These are phyloP conservation scores for Parachaetomium inaequale DNA, from an alignment of 495 filamentous ascomycete genomes.

Conservation along the genomic window DNA sequence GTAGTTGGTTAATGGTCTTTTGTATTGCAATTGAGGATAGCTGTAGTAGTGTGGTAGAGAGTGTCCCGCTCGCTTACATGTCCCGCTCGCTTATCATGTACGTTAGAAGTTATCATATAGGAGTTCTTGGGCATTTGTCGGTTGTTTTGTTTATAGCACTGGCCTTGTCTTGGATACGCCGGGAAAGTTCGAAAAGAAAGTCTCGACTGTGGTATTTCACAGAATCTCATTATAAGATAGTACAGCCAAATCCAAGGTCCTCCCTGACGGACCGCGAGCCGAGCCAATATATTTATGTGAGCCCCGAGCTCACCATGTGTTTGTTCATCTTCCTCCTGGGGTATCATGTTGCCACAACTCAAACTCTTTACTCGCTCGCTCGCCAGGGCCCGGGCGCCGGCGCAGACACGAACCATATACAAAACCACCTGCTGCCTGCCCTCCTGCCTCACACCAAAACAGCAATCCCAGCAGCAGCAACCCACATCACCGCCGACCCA, in stretches of 20 bases:
- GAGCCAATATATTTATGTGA: slow-evolving; percentile 1
- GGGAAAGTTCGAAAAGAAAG: neutral
- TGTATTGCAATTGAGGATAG: too few species aligned
- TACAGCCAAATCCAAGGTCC: slow-evolving; percentile 11
- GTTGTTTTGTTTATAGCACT: too few species aligned
- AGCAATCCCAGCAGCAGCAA: slow-evolving; percentile 17
- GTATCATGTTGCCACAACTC: slow-evolving; percentile 3
- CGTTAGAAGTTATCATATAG: too few species aligned
- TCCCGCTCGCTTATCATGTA: too few species aligned
- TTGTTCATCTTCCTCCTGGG: slow-evolving; percentile 14
- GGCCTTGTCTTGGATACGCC: too few species aligned
- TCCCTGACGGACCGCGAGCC: neutral
- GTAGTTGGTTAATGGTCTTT: too few species aligned
- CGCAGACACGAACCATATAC: neutral
- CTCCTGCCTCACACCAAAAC: neutral
- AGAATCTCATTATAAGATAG: slow-evolving; percentile 9
- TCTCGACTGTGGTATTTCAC: slow-evolving; percentile 1
- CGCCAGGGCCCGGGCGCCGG: too few species aligned
- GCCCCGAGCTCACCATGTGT: slow-evolving; percentile 3
- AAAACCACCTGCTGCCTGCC: neutral
- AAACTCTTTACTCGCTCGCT: neutral
- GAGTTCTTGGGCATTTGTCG: too few species aligned
- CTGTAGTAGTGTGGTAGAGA: too few species aligned
- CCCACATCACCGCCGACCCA: slow-evolving; percentile 19
- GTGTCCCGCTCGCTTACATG: too few species aligned